Evolutionary conservation across 805 yeast genomes (phyloP).

Genomic region (Wickerhamomyces subpelliculosus): DNA sequence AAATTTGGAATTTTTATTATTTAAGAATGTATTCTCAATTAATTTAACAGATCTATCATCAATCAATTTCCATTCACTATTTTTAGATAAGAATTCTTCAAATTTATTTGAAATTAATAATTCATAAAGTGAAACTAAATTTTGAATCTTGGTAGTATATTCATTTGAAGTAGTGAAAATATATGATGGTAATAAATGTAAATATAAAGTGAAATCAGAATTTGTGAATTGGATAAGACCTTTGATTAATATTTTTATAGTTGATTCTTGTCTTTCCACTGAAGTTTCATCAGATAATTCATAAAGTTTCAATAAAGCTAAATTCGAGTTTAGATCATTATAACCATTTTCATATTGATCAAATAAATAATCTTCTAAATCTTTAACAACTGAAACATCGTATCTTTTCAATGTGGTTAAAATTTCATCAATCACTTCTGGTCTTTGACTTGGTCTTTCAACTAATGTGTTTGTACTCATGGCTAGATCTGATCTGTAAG

Average conservation of each 20-base stretch:
- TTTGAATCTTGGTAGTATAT: slow-evolving; percentile 19
- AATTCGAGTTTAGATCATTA: slow-evolving; percentile 35
- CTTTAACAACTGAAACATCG: slow-evolving; percentile 34
- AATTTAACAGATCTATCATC: slow-evolving; percentile 10
- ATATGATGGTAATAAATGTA: slow-evolving; percentile 38
- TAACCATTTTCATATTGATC: slow-evolving; percentile 31
- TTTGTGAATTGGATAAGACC: slow-evolving; percentile 34
- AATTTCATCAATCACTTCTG: slow-evolving; percentile 31
- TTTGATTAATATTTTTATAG: slow-evolving; percentile 32
- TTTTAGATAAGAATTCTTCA: slow-evolving; percentile 14
- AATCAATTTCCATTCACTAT: slow-evolving; percentile 13
- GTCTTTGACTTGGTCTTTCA: slow-evolving; percentile 30
- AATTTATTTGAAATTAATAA: slow-evolving; percentile 16
- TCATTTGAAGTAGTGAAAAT: slow-evolving; percentile 22
- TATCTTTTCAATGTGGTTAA: slow-evolving; percentile 37
- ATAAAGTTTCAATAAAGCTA: slow-evolving; percentile 39
- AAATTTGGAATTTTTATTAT: slow-evolving; percentile 18
- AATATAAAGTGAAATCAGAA: slow-evolving; percentile 35
- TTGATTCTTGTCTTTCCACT: slow-evolving; percentile 30
- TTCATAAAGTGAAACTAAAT: slow-evolving; percentile 18
- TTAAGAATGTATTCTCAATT: slow-evolving; percentile 12
- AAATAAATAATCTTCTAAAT: slow-evolving; percentile 36
- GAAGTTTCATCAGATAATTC: slow-evolving; percentile 28
- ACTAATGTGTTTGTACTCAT: slow-evolving; percentile 26
- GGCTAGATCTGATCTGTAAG: background rate